Evolutionary conservation across 176 grass and related monocot genomes (phyloP), one percentile per base, ranked within the genome.

Genomic region (Hordeum vulgare): DNA sequence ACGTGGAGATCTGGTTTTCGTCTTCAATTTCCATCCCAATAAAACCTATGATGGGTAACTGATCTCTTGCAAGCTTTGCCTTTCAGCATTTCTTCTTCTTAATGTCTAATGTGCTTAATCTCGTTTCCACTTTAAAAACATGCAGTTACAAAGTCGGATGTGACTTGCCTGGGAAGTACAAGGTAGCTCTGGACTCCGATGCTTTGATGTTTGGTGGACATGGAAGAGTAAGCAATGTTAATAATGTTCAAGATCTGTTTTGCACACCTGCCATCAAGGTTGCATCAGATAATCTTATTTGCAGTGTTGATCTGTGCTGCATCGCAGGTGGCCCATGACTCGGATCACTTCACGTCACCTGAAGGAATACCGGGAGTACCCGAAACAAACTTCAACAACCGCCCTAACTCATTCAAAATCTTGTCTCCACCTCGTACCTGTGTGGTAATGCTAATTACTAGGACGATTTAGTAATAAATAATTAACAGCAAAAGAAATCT

Each of bases 301-400:
- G 14, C 26, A 25, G 20, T n/a, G 31, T 29, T 88, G 44, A 77
- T 85, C 29, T 61, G 18, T 67, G 68, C 60, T 63, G 60, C 37
- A 60, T 81, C 33, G 37, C 80, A 98, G 96, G 91, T 95, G 78
- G 87, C 87, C 23, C 93, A 98, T 35, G 87, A 94, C 28, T 85
- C 72, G 17, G 87, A 98, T 68, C 96, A 98, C 94, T 98, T 96
- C 80, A 96, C 96, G 1, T 79, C 78, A 23, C 89, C 96, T 83
- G 96, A 98, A 88, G 96, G 93, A 79, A 60, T 90, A 45, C 96
- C 93, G n/a, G 96, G 96, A 69, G 86, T 77, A 35, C 91, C 93
- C 9, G 96, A 98, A 84, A 96, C 93, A 41, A 98, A 98, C 78
- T 98, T 98, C 47, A 94, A 98, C 81, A 98, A 90, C 69, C 96